Conservation (phyloP, 768 basidiomycete genomes). For the Hemileccinum impolitum region DNA sequence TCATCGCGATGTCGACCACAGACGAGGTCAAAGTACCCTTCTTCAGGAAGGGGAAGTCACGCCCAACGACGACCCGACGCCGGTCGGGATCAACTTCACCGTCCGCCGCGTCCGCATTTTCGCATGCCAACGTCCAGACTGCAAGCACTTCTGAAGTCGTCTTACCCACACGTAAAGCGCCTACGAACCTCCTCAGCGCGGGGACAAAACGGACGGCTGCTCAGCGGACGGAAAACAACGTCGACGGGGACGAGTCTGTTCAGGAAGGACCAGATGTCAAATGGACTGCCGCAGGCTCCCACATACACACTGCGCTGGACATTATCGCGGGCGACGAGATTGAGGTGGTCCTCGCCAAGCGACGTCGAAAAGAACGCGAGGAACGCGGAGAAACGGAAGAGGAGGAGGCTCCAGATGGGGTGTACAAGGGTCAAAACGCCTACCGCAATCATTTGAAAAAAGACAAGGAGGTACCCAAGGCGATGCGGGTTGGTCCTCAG, state of each 20-base stretch:
- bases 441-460: slow-evolving; percentile 82
- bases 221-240: slow-evolving; percentile 45
- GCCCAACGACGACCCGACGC: slow-evolving; percentile 74
- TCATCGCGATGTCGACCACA: slow-evolving; percentile 30
- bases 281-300: slow-evolving; percentile 76
- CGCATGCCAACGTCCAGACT: slow-evolving; percentile 11
- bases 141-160: slow-evolving; percentile 58
- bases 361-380: slow-evolving; percentile 52
- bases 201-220: slow-evolving; percentile 65
- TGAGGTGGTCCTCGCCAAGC: slow-evolving; percentile 71
- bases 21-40: slow-evolving; percentile 65
- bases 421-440: slow-evolving; percentile 81
- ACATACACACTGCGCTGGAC: slow-evolving; percentile 66
- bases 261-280: slow-evolving; percentile 59
- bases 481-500: slow-evolving; percentile 83
- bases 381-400: slow-evolving; percentile 52
- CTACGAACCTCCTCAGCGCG: slow-evolving; percentile 71
- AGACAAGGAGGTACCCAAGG: slow-evolving; percentile 79
- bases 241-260: slow-evolving; percentile 44
- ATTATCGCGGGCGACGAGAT: slow-evolving; percentile 83
- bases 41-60: slow-evolving; percentile 81
- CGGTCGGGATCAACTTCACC: slow-evolving; percentile 61
- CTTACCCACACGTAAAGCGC: slow-evolving; percentile 65
- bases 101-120: slow-evolving; percentile 21
- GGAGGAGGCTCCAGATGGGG: slow-evolving; percentile 64